phyloP scores from a whole-genome alignment of 2,329 filamentous ascomycete genomes.

The Domatiomyces catenatus region DNA sequence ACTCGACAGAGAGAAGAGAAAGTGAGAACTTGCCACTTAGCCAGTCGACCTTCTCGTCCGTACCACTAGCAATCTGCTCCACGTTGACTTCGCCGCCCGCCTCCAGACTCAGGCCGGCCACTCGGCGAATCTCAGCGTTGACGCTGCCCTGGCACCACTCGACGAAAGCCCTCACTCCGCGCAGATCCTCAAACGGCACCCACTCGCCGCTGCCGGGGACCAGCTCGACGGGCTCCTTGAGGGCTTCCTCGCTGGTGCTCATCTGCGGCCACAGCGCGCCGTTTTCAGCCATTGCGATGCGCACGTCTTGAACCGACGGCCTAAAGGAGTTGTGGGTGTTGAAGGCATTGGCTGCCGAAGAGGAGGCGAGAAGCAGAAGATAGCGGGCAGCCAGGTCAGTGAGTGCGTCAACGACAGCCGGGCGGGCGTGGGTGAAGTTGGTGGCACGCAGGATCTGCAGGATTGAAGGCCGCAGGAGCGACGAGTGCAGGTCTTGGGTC shows the following conservation, averaged over 20 bases:
- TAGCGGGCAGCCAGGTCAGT: conserved; percentile 76
- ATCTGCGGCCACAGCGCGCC: conserved; percentile 58
- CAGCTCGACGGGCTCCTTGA: conserved; percentile 36
- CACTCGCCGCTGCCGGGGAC: conserved; percentile 8
- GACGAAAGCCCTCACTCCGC: conserved; percentile 63
- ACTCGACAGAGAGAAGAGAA: neutral
- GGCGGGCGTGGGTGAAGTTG: conserved; percentile 70
- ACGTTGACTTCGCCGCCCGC: conserved; percentile 36
- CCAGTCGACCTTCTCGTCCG: conserved; percentile 49
- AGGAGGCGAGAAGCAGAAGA: conserved; percentile 56
- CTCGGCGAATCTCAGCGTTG: conserved; percentile 65
- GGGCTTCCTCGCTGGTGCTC: conserved; percentile 52
- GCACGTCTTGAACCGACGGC: conserved; percentile 59
- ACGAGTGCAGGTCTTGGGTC: conserved; percentile 41
- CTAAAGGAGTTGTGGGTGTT: conserved; percentile 52
- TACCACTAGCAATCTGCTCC: conserved; percentile 31
- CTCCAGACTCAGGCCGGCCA: conserved; percentile 51
- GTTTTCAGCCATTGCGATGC: conserved; percentile 69
- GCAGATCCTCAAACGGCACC: conserved; percentile 47
- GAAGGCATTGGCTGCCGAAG: conserved; percentile 55
- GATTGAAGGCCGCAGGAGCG: conserved; percentile 70
- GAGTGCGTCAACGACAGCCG: conserved; percentile 72
- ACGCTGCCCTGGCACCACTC: conserved; percentile 60
- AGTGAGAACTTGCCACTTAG: conserved; percentile 39
- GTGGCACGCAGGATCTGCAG: conserved; percentile 84